Evolutionary conservation across 2,329 filamentous ascomycete genomes (phyloP), one percentile per base, ranked within the genome.

Genomic region (Exophiala oligosperma): DNA sequence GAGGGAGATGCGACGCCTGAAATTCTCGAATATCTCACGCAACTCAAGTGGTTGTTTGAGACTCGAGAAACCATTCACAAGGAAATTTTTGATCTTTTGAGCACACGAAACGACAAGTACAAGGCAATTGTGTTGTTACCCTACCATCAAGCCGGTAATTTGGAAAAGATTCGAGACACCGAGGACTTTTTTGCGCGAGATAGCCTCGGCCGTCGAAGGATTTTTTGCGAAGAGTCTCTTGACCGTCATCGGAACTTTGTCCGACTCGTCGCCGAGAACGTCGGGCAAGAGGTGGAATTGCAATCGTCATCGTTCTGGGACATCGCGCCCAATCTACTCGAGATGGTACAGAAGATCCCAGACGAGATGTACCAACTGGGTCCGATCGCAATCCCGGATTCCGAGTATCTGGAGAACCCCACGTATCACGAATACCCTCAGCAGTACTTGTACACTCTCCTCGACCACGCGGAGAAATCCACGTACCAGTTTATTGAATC

Each of bases 251-350:
- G 90, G 65, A 86, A 88, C 23, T 92, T 97, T 70, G 82, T 90
- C 65, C 81, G 83, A 48, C 84, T 94, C 5, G 85, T 97, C 29
- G 91, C 96, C 71, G 82, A 87, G 66, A 94, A 94, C 55, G 92
- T 96, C 23, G 86, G 87, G 21, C 86, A 90, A 8, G 94, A 93
- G 14, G 91, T 97, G 9, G 92, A 97, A 71, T 84, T 91, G 55
- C 94, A 97, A 74, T 82, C 97, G 2, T 92, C 89, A 8, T 92
- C 93, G 0, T 99, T 97, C 72, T 99, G 94, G 94, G 94, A 99
- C 70, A 96, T 97, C 68, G 93, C 92, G 1, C 94, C 94, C 2
- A 86, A 87, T 2, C 81, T 99, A 0, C 81, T 88, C 26, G 82
- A 86, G 14, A 79, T 97, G 48, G 82, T 96, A 9, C 90, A 96